These are phyloP conservation scores for Peronosclerospora sorghi DNA, from an alignment of 352 stramenopile genomes.

Conservation along the genomic window DNA sequence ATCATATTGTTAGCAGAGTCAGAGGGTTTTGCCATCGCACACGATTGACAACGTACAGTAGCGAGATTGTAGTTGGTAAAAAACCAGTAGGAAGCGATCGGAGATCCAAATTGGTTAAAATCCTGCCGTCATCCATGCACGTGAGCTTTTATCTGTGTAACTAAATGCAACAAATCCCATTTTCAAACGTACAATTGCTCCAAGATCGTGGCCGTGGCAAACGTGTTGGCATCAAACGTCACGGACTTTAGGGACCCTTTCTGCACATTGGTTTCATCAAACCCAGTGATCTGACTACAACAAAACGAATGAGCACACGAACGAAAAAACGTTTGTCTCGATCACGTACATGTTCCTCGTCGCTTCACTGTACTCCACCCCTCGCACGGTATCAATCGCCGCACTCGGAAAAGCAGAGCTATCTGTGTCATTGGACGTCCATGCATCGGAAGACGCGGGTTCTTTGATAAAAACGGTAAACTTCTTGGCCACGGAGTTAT, in stretches of 20 bases:
- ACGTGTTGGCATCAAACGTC: slow-evolving; percentile 32
- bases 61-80: slow-evolving; percentile 34
- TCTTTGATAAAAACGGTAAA: slow-evolving; percentile 71
- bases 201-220: slow-evolving; percentile 27
- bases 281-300: slow-evolving; percentile 63
- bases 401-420: slow-evolving; percentile 35
- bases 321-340: neutral
- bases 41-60: slow-evolving; percentile 29
- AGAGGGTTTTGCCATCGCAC: too few relatives aligned
- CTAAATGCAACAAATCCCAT: neutral
- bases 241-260: slow-evolving; percentile 54
- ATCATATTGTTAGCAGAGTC: too few relatives aligned
- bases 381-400: slow-evolving; percentile 32
- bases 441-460: slow-evolving; percentile 29
- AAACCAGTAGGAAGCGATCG: slow-evolving; percentile 31
- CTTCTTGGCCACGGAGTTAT: slow-evolving; percentile 32
- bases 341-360: slow-evolving; percentile 36
- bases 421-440: slow-evolving; percentile 16
- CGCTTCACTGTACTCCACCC: slow-evolving; percentile 28
- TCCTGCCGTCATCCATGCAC: slow-evolving; percentile 16
- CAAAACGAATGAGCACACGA: neutral
- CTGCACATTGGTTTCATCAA: slow-evolving; percentile 35
- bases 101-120: slow-evolving; percentile 53
- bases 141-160: neutral
- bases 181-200: slow-evolving; percentile 31